Evolutionary conservation across 345 rosid species (phyloP).

Genomic region (Lepidium didymum): DNA sequence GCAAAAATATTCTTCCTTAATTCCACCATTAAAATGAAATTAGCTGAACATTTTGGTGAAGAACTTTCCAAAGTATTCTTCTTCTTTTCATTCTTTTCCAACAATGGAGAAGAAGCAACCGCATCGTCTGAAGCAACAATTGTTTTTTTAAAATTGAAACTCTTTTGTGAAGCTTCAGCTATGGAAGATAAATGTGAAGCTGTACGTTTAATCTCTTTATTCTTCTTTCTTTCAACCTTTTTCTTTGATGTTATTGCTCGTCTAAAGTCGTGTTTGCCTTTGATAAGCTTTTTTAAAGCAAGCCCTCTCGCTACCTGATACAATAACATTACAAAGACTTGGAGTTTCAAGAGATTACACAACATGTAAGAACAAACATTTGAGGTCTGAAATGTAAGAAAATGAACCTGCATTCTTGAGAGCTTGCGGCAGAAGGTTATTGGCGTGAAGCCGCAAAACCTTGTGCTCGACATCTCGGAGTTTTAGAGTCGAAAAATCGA

Average conservation of each 20-base stretch:
- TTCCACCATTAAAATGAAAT: conserved; percentile 50
- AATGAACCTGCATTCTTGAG: conserved; percentile 46
- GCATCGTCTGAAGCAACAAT: neutral
- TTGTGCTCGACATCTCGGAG: conserved; percentile 32
- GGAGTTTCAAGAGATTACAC: neutral
- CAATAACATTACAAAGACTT: neutral
- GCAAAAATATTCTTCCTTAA: conserved; percentile 52
- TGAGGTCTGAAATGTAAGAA: neutral
- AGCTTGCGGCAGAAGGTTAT: conserved; percentile 35
- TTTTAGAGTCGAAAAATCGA: conserved; percentile 12
- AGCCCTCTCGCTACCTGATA: conserved; percentile 5
- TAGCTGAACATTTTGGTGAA: conserved; percentile 27
- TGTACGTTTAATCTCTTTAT: conserved; percentile 11
- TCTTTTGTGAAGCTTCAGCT: conserved; percentile 7
- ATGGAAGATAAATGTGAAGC: conserved; percentile 9
- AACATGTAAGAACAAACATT: neutral
- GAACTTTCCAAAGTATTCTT: neutral
- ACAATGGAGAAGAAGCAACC: neutral
- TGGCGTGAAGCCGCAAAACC: conserved; percentile 41
- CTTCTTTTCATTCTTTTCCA: conserved; percentile 7
- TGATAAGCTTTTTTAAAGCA: conserved; percentile 20
- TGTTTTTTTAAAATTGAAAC: conserved; percentile 24
- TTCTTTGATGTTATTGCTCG: conserved; percentile 12
- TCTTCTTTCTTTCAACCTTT: neutral
- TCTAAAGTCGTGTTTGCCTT: conserved; percentile 18